Evolutionary conservation across 768 basidiomycete genomes (phyloP), one percentile per base, ranked within the genome.

Genomic region (Auriscalpium vulgare): DNA sequence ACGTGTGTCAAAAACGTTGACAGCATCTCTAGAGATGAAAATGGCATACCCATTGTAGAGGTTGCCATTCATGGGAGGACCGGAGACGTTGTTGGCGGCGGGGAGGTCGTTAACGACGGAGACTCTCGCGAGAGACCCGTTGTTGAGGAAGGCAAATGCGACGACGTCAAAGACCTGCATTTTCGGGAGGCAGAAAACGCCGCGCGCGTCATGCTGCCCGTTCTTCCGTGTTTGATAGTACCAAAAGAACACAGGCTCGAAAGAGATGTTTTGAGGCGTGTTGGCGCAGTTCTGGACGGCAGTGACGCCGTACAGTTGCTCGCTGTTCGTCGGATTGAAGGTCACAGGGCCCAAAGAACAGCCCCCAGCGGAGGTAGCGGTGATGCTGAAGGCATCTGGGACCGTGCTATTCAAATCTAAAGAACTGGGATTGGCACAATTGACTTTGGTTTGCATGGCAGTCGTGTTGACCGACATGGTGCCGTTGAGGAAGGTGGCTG

Each of bases 201-300:
- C 74, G 52, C 74, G 71, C 1, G 75, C 78, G 56, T 81, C 71
- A 21, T 58, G 69, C 16, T 66, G 61, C 49, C 64, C 62, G 46
- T 72, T 65, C 16, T 59, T 49, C 34, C 59, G 59, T 8, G 55
- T 56, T 53, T 78, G 71, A 65, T 75, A 85, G 65, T 67, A 85
- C 84, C 85, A 88, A 62, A 87, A 88, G 70, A 87, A 76, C 45
- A 87, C 82, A 8, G 85, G 83, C 37, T 73, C 77, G 57, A 75
- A 75, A 21, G 62, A 59, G 35, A 76, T 68, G 43, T 71, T 61
- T 35, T 75, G 56, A 37, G 66, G 45, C 59, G 56, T 37, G 49
- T 62, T 56, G 56, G 71, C 67, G 62, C 63, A 66, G 37, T 71
- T 68, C 51, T 70, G 59, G 9, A 72, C 60, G 1, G 75, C 72